These are phyloP conservation scores for Saccharomycopsis sp. DNA, from an alignment of 805 yeast species.

Conservation along the genomic window DNA sequence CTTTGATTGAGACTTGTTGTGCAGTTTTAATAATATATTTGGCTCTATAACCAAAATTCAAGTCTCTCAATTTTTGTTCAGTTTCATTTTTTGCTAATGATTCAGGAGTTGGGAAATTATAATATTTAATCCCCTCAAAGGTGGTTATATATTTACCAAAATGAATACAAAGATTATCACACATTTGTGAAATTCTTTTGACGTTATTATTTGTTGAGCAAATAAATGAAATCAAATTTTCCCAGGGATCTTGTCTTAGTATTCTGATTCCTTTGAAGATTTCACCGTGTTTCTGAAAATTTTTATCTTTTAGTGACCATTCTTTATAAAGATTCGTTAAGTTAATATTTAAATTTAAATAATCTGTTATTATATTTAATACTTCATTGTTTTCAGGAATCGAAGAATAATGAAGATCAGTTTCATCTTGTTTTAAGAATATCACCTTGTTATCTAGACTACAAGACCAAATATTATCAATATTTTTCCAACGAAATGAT, in stretches of 20 bases:
- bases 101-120: conserved; percentile 65
- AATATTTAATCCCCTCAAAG: conserved; percentile 45
- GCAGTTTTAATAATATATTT: conserved; percentile 80
- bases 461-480: conserved; percentile 56
- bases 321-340: conserved; percentile 41
- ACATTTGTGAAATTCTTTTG: conserved; percentile 87
- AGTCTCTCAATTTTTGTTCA: conserved; percentile 33
- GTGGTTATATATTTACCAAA: conserved; percentile 55
- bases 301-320: conserved; percentile 52
- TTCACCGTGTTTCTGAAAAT: conserved; percentile 30
- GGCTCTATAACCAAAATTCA: conserved; percentile 87
- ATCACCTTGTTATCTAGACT: conserved; percentile 50
- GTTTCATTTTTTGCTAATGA: conserved; percentile 33
- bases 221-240: conserved; percentile 77
- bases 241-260: conserved; percentile 95
- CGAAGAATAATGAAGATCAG: conserved; percentile 41
- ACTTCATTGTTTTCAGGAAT: conserved; percentile 24
- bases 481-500: conserved; percentile 67
- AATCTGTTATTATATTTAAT: conserved; percentile 43
- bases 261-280: conserved; percentile 67
- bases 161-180: conserved; percentile 60
- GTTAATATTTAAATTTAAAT: conserved; percentile 57
- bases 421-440: conserved; percentile 50
- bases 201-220: conserved; percentile 96
- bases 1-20: conserved; percentile 26